Conservation (phyloP, 306 rosid species). For the Pterocarpus macrocarpus region DNA sequence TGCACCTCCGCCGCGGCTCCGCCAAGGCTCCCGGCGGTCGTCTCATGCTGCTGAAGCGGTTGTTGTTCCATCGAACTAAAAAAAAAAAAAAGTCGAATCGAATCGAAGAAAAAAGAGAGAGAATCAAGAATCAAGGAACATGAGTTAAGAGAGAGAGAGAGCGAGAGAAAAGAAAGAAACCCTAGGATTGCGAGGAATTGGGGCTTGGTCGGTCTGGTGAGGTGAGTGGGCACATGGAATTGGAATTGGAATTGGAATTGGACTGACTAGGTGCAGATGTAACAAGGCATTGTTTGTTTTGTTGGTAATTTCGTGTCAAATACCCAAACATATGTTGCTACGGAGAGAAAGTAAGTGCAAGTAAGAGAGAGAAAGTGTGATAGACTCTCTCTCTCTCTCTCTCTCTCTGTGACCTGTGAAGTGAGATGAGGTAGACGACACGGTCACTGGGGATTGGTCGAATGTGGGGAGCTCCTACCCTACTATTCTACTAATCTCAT, state of each 20-base stretch:
- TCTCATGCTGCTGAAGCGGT: conserved; percentile 28
- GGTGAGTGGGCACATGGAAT: conserved; percentile 53
- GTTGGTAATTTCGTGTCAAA: conserved; percentile 51
- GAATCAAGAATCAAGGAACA: conserved; percentile 42
- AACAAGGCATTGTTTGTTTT: conserved; percentile 55
- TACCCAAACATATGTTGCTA: neutral
- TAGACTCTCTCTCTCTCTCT: too few species aligned
- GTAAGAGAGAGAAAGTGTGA: too few species aligned
- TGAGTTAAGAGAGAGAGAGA: conserved; percentile 15
- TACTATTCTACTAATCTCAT: neutral
- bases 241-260: conserved; percentile 40
- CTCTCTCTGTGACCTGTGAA: conserved; percentile 34
- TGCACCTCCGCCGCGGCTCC: conserved; percentile 5
- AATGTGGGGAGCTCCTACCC: conserved; percentile 34
- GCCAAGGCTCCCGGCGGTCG: neutral
- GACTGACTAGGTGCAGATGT: conserved; percentile 48
- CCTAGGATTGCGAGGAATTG: conserved; percentile 58
- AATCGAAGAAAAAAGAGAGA: neutral
- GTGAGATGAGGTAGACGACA: conserved; percentile 42
- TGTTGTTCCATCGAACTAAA: conserved; percentile 40
- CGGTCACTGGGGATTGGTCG: conserved; percentile 54
- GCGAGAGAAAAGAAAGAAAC: conserved; percentile 30
- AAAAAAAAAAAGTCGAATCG: conserved; percentile 24
- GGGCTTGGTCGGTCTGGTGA: conserved; percentile 40
- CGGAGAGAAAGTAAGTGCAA: conserved; percentile 41